Conservation (phyloP, 352 stramenopile genomes). For the Pythium dissotocum region DNA sequence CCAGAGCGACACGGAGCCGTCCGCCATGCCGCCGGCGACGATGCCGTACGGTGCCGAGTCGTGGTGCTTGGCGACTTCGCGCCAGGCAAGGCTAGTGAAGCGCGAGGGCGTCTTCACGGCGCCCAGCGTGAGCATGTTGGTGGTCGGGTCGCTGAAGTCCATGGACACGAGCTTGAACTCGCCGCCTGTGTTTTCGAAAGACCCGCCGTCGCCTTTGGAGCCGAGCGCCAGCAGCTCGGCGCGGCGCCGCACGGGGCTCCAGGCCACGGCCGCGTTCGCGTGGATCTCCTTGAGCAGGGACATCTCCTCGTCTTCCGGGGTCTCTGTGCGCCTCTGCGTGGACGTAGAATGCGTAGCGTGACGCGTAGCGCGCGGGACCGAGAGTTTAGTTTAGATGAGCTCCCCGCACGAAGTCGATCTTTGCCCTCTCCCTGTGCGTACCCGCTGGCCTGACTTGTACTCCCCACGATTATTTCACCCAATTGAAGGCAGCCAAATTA, state of each 20-base stretch:
- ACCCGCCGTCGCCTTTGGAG: constrained; percentile 94
- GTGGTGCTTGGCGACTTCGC: constrained; percentile 77
- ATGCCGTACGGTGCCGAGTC: constrained; percentile 87
- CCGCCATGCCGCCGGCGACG: constrained; percentile 96
- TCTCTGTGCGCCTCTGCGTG: not conserved
- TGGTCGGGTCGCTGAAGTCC: constrained; percentile 78
- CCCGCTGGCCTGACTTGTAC: not conserved
- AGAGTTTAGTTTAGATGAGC: not conserved
- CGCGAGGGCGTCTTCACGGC: constrained; percentile 90
- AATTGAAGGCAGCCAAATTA: constrained; percentile 18
- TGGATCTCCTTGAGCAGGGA: constrained; percentile 92
- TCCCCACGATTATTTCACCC: constrained; percentile 11
- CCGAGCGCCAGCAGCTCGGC: constrained; percentile 84
- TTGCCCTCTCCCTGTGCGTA: constrained; percentile 10
- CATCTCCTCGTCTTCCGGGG: constrained; percentile 32
- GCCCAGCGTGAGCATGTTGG: constrained; percentile 76
- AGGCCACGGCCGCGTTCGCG: constrained; percentile 86
- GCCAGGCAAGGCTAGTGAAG: constrained; percentile 95
- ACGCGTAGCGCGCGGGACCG: constrained; percentile 1
- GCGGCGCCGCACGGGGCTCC: constrained; percentile 79
- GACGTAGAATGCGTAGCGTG: not conserved
- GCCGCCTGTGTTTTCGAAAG: constrained; percentile 98
- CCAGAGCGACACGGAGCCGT: constrained; percentile 97
- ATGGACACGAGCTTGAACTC: constrained; percentile 97
- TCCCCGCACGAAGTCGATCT: constrained; percentile 20